These are phyloP conservation scores for Cryptococcus floricola DNA, from an alignment of 1,284 basidiomycete genomes.

Conservation along the genomic window DNA sequence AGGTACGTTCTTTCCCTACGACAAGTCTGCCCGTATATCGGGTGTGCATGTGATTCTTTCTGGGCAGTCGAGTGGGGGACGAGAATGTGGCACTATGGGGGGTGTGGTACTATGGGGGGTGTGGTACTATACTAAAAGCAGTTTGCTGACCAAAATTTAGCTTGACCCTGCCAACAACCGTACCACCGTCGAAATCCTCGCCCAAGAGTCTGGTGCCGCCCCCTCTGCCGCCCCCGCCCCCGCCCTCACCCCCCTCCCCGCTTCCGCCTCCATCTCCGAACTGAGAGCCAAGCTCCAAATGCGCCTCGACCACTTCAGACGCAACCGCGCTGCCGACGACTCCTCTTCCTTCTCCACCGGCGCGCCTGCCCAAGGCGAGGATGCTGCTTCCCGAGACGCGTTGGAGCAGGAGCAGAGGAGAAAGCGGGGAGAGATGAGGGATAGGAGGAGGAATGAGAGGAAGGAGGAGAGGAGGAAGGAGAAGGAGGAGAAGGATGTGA, in stretches of 20 bases:
- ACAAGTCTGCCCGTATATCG: too few relatives aligned
- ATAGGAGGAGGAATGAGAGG: slow-evolving; percentile 74
- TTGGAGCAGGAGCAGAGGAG: slow-evolving; percentile 71
- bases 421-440: slow-evolving; percentile 74
- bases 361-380: not conserved
- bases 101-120: too few relatives aligned
- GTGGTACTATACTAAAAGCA: not conserved
- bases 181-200: slow-evolving; percentile 67
- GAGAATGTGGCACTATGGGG: too few relatives aligned
- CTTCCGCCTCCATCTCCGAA: slow-evolving; percentile 62
- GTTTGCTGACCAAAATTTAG: slow-evolving; percentile 49
- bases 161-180: slow-evolving; percentile 86
- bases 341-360: slow-evolving; percentile 23
- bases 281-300: slow-evolving; percentile 73
- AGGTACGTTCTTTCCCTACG: slow-evolving; percentile 54
- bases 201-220: slow-evolving; percentile 13
- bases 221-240: slow-evolving; percentile 13
- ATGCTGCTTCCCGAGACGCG: slow-evolving; percentile 60
- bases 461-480: slow-evolving; percentile 68
- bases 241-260: slow-evolving; percentile 57
- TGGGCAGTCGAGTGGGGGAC: too few relatives aligned
- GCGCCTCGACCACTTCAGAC: slow-evolving; percentile 64
- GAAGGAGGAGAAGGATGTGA: slow-evolving; percentile 47
- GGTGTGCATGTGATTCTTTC: too few relatives aligned
- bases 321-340: slow-evolving; percentile 52